Evolutionary conservation across 1,284 basidiomycete genomes (phyloP), one percentile per base, ranked within the genome.

Genomic region (Erythrobasidium hasegawianum): DNA sequence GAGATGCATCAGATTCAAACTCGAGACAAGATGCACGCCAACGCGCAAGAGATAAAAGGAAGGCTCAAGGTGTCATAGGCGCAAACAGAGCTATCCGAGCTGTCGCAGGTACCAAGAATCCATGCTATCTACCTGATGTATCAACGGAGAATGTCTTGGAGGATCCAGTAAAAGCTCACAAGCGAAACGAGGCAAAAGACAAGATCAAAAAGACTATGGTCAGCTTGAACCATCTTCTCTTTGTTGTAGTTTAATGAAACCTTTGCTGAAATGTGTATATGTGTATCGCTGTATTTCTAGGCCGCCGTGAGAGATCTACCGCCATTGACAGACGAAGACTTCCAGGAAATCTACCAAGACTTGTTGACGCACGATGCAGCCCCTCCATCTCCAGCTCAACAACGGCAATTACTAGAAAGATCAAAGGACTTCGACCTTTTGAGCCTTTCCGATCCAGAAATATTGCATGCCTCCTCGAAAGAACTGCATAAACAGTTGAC

Each of bases 321-420:
- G 18, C 53, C 52, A 29, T 55, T 64, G 26, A 64, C 61, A 38
- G 54, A 64, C 41, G 61, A 56, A 49, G 61, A 47, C 40, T 56
- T 55, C 29, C 16, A 24, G 16, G 41, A 56, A 47, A 55, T 64
- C 20, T 64, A 64, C 43, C 39, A 56, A 33, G 61, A 64, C 22
- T 27, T 64, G 11, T 14, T 64, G 10, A 47, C 39, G 1, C 56
- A 64, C 54, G 61, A 64, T 49, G 11, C 53, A 57, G 54, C 61
- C 38, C 61, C 61, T 24, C 53, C 53, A 18, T 64, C 61, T 8
- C 61, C 61, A 7, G 26, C 61, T 16, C 33, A 64, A 26, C 53
- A 22, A 26, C 14, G 9, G 24, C 50, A 50, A n/a, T 41, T 64
- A 14, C 45, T 41, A 7, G 18, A 33, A 33, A 11, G 33, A 4